Conservation (phyloP, 192 early-diverging fungal species). For the Linnemannia schmuckeri region DNA sequence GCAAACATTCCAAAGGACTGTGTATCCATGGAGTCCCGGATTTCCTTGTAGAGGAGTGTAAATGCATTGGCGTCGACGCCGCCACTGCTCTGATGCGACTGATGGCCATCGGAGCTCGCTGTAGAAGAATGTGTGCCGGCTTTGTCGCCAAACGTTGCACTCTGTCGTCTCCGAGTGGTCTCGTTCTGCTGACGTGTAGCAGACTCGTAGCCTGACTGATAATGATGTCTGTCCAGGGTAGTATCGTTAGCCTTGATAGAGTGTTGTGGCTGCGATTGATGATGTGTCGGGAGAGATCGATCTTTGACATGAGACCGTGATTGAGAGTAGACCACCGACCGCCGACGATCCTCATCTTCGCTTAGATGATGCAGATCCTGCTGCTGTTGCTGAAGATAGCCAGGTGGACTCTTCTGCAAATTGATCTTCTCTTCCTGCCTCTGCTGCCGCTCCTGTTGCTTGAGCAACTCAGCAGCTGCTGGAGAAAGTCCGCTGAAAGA, state of each 20-base stretch:
- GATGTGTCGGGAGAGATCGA: not conserved
- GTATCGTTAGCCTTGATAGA: not conserved
- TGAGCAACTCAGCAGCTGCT: constrained; percentile 30
- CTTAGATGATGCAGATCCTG: constrained; percentile 13
- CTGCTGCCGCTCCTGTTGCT: constrained; percentile 41
- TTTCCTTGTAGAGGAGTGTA: constrained; percentile 51
- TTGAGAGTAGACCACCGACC: not conserved
- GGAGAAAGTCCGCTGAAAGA: constrained; percentile 26
- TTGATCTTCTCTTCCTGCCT: constrained; percentile 17
- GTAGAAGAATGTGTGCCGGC: not conserved
- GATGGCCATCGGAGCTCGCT: not conserved
- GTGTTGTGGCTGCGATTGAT: constrained; percentile 6
- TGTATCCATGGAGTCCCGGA: constrained; percentile 54
- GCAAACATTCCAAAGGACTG: constrained; percentile 52
- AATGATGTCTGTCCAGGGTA: constrained; percentile 3
- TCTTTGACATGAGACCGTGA: not conserved
- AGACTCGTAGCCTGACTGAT: constrained; percentile 23
- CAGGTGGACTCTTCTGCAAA: not conserved
- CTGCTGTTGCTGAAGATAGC: not conserved
- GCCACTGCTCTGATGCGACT: not conserved
- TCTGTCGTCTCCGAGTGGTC: constrained; percentile 1
- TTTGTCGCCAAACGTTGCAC: constrained; percentile 6
- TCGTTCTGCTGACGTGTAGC: not conserved
- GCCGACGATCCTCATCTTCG: constrained; percentile 18
- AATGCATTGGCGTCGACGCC: constrained; percentile 53